Evolutionary conservation across 148 eudicot genomes (phyloP).

Genomic region (Rheum nobile): DNA sequence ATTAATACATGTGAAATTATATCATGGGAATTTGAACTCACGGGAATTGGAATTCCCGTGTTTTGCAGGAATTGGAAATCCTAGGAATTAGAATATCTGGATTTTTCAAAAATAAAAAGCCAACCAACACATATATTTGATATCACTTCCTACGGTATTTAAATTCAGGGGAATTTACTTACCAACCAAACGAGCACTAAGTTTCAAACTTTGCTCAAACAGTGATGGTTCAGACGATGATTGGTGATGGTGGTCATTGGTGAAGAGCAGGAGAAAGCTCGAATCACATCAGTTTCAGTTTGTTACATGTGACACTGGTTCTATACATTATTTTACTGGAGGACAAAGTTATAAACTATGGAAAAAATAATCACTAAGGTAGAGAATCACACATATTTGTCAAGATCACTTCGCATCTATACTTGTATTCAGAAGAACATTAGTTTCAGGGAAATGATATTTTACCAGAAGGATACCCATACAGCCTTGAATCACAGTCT

Average conservation of each 20-base stretch:
- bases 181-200: too few species aligned
- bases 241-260: not conserved
- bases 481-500: conserved; percentile 75
- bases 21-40: too few species aligned
- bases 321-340: not conserved
- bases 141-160: too few species aligned
- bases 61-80: too few species aligned
- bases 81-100: too few species aligned
- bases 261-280: not conserved
- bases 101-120: too few species aligned
- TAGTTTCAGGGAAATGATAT: not conserved
- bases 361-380: not conserved
- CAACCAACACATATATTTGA: too few species aligned
- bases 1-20: too few species aligned
- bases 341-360: not conserved
- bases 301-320: not conserved
- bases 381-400: not conserved
- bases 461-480: conserved; percentile 75
- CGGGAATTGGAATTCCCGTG: too few species aligned
- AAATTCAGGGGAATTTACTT: too few species aligned
- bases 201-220: not conserved
- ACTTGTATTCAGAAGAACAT: not conserved
- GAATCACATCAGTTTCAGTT: not conserved
- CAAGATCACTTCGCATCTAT: not conserved
- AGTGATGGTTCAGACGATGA: not conserved